Evolutionary conservation across 768 basidiomycete genomes (phyloP), one percentile per base, ranked within the genome.

Genomic region (Obba rivulosa): DNA sequence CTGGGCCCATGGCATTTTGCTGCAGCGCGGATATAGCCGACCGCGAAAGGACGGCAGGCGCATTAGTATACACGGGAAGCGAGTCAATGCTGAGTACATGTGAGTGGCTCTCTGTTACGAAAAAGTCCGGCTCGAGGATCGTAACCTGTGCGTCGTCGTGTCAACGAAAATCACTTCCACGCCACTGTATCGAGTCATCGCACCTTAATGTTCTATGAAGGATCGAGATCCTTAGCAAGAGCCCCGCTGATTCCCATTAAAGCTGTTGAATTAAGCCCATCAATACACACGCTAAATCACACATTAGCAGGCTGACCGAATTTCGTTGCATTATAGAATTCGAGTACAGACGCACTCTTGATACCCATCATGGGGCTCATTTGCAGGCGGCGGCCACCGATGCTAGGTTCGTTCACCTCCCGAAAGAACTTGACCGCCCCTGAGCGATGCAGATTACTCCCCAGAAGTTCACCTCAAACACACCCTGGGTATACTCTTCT

Each of bases 161-260:
- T 31, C 28, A 31, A 10, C 5, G 23, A 3, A 20, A n/a, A n/a
- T n/a, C n/a, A n/a, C n/a, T 13, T 31, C 9, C 20, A 9, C 21
- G 17, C 8, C 0, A 13, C 14, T 13, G 37, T 22, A 11, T 18
- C 14, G 8, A 23, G 23, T n/a, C n/a, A 22, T 23, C 57, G 17
- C 34, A 65, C 68, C 52, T 57, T 69, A 54, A 69, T 67, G 50
- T 66, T 61, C 68, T 68, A 69, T 8, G 46, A 53, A 1, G 69
- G 68, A 40, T 69, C 65, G 10, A 69, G 57, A 36, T 69, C 68
- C 44, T 42, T 43, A 2, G 46, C 48, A 4, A 42, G 40, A 23
- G 13, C 9, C 36, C 43, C 48, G 4, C 22, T 16, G 8, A 18
- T 63, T 68, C 28, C 38, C 22, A 37, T 14, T 24, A 21, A 8